A percentile compares a stretch with the other conserved stretches of the same genome.
These are phyloP conservation scores for Colletotrichum melonis DNA, from an alignment of 2,329 filamentous ascomycete species.

Conservation along the genomic window DNA sequence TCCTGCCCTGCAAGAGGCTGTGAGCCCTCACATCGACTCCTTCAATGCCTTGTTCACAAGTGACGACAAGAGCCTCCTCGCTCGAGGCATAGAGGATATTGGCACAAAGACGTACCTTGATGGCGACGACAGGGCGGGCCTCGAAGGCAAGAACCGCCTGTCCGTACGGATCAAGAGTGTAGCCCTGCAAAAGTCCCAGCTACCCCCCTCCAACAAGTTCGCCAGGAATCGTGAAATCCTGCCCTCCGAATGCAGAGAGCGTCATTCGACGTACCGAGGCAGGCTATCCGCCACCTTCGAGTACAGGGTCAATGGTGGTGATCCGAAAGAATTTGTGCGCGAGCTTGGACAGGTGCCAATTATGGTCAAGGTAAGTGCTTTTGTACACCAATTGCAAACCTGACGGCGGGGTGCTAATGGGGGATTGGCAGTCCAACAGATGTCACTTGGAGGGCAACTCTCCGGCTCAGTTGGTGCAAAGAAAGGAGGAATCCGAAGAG, in stretches of 20 bases:
- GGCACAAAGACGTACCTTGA: conserved; percentile 90
- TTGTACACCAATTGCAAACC: background rate
- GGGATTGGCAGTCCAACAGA: conserved; percentile 75
- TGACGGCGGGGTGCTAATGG: conserved; percentile 40
- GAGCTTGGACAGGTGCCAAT: conserved; percentile 92
- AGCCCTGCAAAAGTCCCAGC: conserved; percentile 81
- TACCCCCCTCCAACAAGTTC: conserved; percentile 87
- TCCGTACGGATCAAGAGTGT: conserved; percentile 84
- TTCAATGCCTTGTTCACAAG: conserved; percentile 91
- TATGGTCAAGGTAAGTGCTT: conserved; percentile 82
- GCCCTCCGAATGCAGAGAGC: conserved; percentile 93
- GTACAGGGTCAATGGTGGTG: conserved; percentile 87
- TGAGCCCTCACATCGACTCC: conserved; percentile 92
- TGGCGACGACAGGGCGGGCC: conserved; percentile 73
- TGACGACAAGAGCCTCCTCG: conserved; percentile 72
- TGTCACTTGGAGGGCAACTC: conserved; percentile 91
- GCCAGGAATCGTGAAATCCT: conserved; percentile 86
- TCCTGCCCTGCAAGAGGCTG: conserved; percentile 85
- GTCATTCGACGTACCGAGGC: conserved; percentile 91
- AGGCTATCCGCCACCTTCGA: conserved; percentile 86
- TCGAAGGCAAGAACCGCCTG: conserved; percentile 76
- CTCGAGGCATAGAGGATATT: conserved; percentile 86
- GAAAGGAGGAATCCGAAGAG: conserved; percentile 96
- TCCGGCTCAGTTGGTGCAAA: conserved; percentile 83
- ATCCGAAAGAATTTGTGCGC: conserved; percentile 83